These are phyloP conservation scores for Calophaca sinica DNA, from an alignment of 306 rosid genomes.

Conservation along the genomic window DNA sequence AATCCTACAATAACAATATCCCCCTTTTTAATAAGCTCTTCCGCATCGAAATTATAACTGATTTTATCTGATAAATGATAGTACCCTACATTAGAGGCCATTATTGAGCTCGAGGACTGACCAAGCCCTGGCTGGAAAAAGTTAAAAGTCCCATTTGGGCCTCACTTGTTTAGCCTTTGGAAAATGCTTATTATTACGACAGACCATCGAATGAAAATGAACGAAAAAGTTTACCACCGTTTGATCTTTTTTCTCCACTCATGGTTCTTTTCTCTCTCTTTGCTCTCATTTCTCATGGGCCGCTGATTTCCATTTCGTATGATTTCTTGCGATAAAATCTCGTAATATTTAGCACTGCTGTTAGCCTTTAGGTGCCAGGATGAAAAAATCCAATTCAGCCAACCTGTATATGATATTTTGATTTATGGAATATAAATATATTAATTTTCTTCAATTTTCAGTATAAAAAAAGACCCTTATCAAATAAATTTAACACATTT, in stretches of 20 bases:
- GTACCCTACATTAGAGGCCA: constrained; percentile 19
- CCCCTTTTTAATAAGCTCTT: not conserved
- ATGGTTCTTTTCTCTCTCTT: too few species aligned
- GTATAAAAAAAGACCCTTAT: not conserved
- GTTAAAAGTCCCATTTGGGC: not conserved
- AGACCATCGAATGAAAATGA: too few species aligned
- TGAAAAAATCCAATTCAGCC: not conserved
- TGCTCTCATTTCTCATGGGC: too few species aligned
- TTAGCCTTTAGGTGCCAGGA: constrained; percentile 10
- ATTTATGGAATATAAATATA: constrained; percentile 7
- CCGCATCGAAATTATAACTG: not conserved
- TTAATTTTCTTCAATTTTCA: constrained; percentile 8
- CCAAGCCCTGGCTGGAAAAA: not conserved
- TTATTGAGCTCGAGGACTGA: not conserved
- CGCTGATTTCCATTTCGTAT: too few species aligned
- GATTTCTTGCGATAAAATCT: too few species aligned
- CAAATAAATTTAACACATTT: constrained; percentile 2
- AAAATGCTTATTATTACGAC: too few species aligned
- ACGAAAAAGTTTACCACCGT: too few species aligned
- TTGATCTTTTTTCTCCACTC: too few species aligned
- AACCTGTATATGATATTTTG: not conserved
- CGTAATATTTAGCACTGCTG: too few species aligned
- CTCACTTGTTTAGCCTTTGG: constrained; percentile 9
- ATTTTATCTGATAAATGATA: constrained; percentile 5
- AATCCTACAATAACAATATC: not conserved